These are phyloP conservation scores for Thelonectria discophora DNA, from an alignment of 2,329 filamentous ascomycete species.

Conservation along the genomic window DNA sequence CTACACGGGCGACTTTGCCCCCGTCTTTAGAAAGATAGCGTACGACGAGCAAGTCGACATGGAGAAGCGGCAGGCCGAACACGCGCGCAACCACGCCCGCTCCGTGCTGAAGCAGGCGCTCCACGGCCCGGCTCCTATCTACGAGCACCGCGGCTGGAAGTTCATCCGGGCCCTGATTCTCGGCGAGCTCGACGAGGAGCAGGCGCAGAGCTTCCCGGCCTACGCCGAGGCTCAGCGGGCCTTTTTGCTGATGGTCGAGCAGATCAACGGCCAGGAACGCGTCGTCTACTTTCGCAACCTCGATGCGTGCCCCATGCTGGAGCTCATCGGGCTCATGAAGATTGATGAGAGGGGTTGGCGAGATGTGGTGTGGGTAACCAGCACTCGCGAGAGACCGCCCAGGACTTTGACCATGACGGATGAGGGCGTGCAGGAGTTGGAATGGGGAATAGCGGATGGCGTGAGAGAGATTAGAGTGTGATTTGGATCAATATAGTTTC, in stretches of 20 bases:
- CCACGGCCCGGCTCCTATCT: background rate
- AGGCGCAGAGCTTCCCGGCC: background rate
- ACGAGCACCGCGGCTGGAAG: slow-evolving; percentile 6
- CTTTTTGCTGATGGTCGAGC: slow-evolving; percentile 3
- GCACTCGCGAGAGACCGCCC: slow-evolving; percentile 25
- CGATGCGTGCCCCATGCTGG: slow-evolving; percentile 23
- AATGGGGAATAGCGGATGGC: background rate
- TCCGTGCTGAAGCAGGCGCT: background rate
- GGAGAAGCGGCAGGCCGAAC: background rate
- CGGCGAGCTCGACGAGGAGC: background rate
- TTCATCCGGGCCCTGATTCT: slow-evolving; percentile 9
- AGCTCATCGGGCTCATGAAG: slow-evolving; percentile 28
- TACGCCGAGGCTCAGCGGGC: background rate
- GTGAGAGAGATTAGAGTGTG: background rate
- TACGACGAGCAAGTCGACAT: background rate
- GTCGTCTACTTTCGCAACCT: slow-evolving; percentile 9
- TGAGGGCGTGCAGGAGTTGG: slow-evolving; percentile 9
- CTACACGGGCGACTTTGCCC: background rate
- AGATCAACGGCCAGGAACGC: background rate
- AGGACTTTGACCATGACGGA: background rate
- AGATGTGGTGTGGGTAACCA: slow-evolving; percentile 41
- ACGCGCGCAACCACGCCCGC: background rate
- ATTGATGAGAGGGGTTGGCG: slow-evolving; percentile 34
- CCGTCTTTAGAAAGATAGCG: background rate
- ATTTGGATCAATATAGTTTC: background rate